phyloP scores from a whole-genome alignment of 73 alveolate genomes.

The Blepharisma japonicum region DNA sequence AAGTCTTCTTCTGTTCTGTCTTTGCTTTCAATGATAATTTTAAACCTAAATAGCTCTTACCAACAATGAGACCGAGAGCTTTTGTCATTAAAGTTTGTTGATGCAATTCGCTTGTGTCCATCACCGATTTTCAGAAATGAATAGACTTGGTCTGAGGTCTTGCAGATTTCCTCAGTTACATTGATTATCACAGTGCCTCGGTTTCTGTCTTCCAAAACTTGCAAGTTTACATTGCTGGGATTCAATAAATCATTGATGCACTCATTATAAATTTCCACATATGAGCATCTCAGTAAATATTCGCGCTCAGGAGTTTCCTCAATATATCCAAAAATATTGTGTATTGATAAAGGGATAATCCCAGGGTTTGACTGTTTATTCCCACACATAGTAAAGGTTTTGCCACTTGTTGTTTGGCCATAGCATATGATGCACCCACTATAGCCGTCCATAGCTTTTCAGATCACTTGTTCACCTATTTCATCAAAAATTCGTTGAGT shows the following conservation, averaged over 20 bases:
- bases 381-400: conserved; percentile 95
- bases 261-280: conserved; percentile 89
- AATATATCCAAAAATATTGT: conserved; percentile 6
- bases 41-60: conserved; percentile 10
- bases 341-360: conserved; percentile 38
- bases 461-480: conserved; percentile 28
- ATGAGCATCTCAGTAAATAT: conserved; percentile 61
- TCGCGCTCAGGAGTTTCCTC: conserved; percentile 30
- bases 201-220: conserved; percentile 55
- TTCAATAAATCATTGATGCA: conserved; percentile 83
- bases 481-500: conserved; percentile 26
- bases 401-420: conserved; percentile 97
- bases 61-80: conserved; percentile 54
- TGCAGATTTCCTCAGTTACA: conserved; percentile 50
- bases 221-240: conserved; percentile 56
- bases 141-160: conserved; percentile 38
- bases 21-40: conserved; percentile 18
- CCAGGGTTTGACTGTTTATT: conserved; percentile 48
- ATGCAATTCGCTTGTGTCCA: conserved; percentile 54
- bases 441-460: conserved; percentile 82
- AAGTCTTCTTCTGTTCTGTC: neutral
- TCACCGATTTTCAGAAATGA: conserved; percentile 51
- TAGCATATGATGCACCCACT: conserved; percentile 89
- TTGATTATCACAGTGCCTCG: conserved; percentile 13
- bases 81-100: conserved; percentile 56